Percentiles rank a stretch among this genome's conserved stretches.
Evolutionary conservation across 768 basidiomycete species (phyloP).

Genomic region (Suillus hirtellus): DNA sequence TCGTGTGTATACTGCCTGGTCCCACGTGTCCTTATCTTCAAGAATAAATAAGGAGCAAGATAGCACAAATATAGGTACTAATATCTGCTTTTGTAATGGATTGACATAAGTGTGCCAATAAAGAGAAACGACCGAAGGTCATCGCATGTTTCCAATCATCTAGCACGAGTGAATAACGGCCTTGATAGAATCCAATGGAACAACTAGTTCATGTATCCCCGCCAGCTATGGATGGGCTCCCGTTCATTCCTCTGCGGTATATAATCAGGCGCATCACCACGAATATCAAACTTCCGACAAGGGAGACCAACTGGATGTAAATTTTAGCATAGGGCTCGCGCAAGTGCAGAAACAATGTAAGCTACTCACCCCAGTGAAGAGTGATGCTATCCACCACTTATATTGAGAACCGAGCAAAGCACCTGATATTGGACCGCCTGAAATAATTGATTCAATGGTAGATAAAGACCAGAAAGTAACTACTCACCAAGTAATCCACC

Average conservation of each 20-base stretch:
- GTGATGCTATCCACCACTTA: neutral
- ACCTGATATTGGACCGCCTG: slow-evolving; percentile 2
- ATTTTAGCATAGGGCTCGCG: neutral
- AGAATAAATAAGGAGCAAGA: too few species aligned
- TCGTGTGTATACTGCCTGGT: too few species aligned
- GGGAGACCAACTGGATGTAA: neutral
- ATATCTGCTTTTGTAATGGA: too few species aligned
- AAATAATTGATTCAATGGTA: neutral
- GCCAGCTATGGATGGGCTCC: neutral
- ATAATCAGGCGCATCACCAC: neutral
- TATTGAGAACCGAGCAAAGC: slow-evolving; percentile 2
- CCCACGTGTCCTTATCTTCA: too few species aligned
- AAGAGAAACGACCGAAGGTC: too few species aligned
- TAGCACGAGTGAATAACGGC: neutral
- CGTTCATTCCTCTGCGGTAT: neutral
- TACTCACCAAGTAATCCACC: neutral
- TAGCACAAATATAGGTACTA: too few species aligned
- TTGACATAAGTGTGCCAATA: too few species aligned
- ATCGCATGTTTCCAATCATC: too few species aligned
- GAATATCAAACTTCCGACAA: neutral
- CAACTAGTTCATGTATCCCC: neutral
- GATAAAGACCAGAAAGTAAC: neutral
- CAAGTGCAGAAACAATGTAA: neutral
- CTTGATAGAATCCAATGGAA: neutral
- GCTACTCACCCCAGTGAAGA: neutral